These are phyloP conservation scores for Usnea hakonensis DNA, from an alignment of 495 filamentous ascomycete genomes.

Conservation along the genomic window DNA sequence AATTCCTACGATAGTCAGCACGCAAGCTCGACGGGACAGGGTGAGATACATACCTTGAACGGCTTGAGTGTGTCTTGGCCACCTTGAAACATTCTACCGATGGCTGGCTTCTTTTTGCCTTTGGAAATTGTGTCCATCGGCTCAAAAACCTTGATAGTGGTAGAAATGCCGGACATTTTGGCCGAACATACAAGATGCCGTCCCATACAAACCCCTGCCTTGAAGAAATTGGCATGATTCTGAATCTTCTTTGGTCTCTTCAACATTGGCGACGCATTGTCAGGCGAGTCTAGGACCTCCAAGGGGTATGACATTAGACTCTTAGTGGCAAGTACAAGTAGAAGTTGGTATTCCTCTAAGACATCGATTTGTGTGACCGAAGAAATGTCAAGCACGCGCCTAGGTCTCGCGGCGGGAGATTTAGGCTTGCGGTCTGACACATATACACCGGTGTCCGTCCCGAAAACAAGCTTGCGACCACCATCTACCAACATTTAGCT, in stretches of 20 bases:
- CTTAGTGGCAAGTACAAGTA: conserved; percentile 90
- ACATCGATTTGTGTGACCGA: conserved; percentile 94
- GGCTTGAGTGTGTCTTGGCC: conserved; percentile 90
- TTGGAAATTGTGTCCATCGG: conserved; percentile 86
- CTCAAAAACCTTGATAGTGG: conserved; percentile 96
- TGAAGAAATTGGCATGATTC: conserved; percentile 96
- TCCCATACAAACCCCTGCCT: conserved; percentile 87
- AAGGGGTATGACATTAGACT: conserved; percentile 80
- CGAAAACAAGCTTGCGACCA: conserved; percentile 86
- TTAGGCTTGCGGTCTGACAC: conserved; percentile 84
- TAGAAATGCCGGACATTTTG: conserved; percentile 80
- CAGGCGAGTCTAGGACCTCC: conserved; percentile 73
- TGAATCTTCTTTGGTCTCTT: conserved; percentile 97
- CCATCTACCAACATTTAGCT: conserved; percentile 58
- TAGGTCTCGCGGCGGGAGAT: conserved; percentile 66
- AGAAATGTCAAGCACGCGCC: conserved; percentile 73
- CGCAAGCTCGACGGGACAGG: too few species aligned
- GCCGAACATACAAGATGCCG: conserved; percentile 92
- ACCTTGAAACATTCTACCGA: conserved; percentile 89
- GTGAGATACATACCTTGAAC: conserved; percentile 58
- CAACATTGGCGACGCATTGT: conserved; percentile 58
- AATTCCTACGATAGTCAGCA: conserved; percentile 55
- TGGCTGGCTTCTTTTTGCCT: conserved; percentile 82
- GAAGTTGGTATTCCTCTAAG: conserved; percentile 83
- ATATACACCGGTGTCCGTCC: conserved; percentile 89